A percentile compares a stretch with the other conserved stretches of the same genome.
Evolutionary conservation across 2,329 filamentous ascomycete species (phyloP).

Genomic region (Beauveria australis): DNA sequence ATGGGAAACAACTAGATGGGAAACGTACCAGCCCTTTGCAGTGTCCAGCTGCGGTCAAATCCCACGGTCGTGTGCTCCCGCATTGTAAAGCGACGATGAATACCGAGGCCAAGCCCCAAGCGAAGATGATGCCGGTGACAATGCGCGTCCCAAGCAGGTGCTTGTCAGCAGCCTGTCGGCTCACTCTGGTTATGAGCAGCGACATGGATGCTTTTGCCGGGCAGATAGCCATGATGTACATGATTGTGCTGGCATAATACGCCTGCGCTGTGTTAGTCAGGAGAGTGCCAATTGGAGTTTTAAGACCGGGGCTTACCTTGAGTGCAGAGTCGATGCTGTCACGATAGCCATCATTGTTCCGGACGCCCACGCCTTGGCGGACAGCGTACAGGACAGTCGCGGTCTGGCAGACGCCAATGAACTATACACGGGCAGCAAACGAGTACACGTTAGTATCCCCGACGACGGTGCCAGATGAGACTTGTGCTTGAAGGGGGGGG

Average conservation of each 20-base stretch:
- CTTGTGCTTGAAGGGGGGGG: no score
- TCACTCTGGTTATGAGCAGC: conserved; percentile 13
- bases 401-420: conserved; percentile 10
- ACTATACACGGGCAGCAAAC: neutral
- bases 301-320: conserved; percentile 6
- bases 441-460: neutral
- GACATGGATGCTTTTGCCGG: conserved; percentile 15
- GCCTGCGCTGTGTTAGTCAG: neutral
- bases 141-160: conserved; percentile 10
- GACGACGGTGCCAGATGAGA: neutral
- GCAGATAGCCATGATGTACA: conserved; percentile 14
- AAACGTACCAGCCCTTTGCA: conserved; percentile 8
- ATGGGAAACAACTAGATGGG: neutral
- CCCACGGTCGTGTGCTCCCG: conserved; percentile 9
- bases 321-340: conserved; percentile 4
- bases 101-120: conserved; percentile 10
- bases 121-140: conserved; percentile 4
- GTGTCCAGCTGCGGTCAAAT: neutral
- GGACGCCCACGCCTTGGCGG: conserved; percentile 12
- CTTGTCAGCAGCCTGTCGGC: conserved; percentile 9
- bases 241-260: conserved; percentile 11
- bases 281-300: no score
- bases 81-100: conserved; percentile 13
- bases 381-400: conserved; percentile 9
- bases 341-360: neutral